Evolutionary conservation across 371 early-diverging fungal genomes (phyloP).

Genomic region (Mortierella sp.): DNA sequence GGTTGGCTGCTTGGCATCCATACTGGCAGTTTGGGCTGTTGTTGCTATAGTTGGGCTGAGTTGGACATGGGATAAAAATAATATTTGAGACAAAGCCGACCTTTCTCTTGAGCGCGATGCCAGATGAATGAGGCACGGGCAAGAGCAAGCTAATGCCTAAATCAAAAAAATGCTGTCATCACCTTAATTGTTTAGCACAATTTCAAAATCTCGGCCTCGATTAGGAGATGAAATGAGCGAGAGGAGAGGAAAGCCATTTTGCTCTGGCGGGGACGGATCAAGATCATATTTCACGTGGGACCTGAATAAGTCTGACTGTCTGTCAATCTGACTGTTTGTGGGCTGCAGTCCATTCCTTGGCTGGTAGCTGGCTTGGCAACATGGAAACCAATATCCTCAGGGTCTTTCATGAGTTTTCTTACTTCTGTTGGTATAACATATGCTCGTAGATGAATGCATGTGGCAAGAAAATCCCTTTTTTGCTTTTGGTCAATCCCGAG

Average conservation of each 20-base stretch:
- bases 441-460: too few relatives aligned
- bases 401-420: too few relatives aligned
- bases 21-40: conserved; percentile 8
- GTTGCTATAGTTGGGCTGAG: neutral
- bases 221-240: neutral
- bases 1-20: conserved; percentile 21
- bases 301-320: neutral
- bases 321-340: too few relatives aligned
- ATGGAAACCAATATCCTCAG: too few relatives aligned
- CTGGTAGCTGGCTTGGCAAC: too few relatives aligned
- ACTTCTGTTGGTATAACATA: too few relatives aligned
- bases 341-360: too few relatives aligned
- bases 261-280: neutral
- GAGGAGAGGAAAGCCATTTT: neutral
- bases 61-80: neutral
- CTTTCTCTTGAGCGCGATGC: neutral
- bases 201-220: conserved; percentile 2
- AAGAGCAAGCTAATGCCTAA: neutral
- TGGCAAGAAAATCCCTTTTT: too few relatives aligned
- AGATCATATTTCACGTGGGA: conserved; percentile 1
- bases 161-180: conserved; percentile 2
- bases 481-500: too few relatives aligned
- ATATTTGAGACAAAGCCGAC: conserved; percentile 8
- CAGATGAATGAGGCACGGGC: conserved; percentile 1
- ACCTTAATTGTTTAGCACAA: conserved; percentile 2